Percentiles rank a stretch among this genome's conserved stretches.
Conservation (phyloP, 2,329 filamentous ascomycete species). For the Aspergillus transmontanensis region DNA sequence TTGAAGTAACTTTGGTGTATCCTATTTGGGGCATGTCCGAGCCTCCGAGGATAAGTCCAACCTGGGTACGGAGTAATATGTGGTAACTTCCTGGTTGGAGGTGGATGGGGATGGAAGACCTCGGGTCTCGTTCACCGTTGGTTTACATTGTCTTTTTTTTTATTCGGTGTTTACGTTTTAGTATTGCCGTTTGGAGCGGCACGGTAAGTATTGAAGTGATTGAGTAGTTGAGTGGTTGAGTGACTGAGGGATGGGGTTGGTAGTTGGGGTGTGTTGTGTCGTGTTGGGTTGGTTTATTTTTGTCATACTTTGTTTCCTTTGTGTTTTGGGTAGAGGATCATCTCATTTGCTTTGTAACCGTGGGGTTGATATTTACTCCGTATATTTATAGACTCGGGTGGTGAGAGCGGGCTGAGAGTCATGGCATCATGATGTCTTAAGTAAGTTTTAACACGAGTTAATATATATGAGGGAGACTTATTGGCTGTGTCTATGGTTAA, state of each 20-base stretch:
- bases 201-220: neutral
- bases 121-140: too few relatives aligned
- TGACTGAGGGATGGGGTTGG: neutral
- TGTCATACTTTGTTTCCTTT: neutral
- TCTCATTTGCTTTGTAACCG: neutral
- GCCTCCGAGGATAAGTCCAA: too few relatives aligned
- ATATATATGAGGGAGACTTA: neutral
- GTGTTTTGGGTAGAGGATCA: neutral
- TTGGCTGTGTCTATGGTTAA: neutral
- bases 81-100: too few relatives aligned
- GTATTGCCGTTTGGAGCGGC: neutral
- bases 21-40: neutral
- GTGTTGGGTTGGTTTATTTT: neutral
- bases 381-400: neutral
- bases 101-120: too few relatives aligned
- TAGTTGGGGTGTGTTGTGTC: neutral
- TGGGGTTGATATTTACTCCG: neutral
- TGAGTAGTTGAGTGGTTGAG: neutral
- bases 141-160: too few relatives aligned
- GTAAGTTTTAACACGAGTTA: neutral
- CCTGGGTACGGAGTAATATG: too few relatives aligned
- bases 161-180: neutral
- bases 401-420: neutral
- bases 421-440: too few relatives aligned
- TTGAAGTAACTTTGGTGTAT: too few relatives aligned